phyloP scores from a whole-genome alignment of 2,329 filamentous ascomycete genomes.

The Ceratocystis eucalypticola region DNA sequence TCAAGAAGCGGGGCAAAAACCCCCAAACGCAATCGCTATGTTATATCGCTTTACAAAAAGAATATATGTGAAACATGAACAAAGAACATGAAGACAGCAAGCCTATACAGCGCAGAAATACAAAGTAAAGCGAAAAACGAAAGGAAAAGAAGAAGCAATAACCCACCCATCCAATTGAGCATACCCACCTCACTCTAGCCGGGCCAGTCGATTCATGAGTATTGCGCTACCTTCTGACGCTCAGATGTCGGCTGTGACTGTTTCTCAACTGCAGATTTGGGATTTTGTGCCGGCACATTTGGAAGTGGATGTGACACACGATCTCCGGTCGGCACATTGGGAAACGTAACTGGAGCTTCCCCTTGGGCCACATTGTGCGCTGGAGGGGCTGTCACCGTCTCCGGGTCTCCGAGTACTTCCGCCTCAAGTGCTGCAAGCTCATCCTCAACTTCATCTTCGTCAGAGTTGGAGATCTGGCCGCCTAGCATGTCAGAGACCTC shows the following conservation, averaged over 20 bases:
- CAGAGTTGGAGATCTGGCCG: constrained; percentile 77
- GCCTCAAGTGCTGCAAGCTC: constrained; percentile 70
- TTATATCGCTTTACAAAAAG: not conserved
- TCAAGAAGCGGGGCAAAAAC: not conserved
- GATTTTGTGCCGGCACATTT: not conserved
- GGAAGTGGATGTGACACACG: not conserved
- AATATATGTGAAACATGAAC: not conserved
- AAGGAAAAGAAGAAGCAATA: not conserved
- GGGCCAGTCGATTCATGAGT: not conserved
- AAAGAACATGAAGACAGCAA: not conserved
- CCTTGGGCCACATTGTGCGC: not conserved
- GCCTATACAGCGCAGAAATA: not conserved
- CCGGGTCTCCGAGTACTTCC: constrained; percentile 23
- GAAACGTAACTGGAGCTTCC: not conserved
- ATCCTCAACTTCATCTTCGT: constrained; percentile 96
- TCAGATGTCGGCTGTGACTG: not conserved
- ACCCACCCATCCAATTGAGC: not conserved
- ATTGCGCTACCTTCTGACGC: constrained; percentile 1
- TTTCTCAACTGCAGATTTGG: not conserved
- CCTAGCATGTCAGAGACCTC: constrained; percentile 88
- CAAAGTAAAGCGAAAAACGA: not conserved
- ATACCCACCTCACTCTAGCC: not conserved
- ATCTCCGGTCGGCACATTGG: constrained; percentile 8
- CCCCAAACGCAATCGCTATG: not conserved
- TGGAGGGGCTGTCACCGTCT: not conserved